Conservation (phyloP, 768 basidiomycete species). For the Dentipellis fragilis region DNA sequence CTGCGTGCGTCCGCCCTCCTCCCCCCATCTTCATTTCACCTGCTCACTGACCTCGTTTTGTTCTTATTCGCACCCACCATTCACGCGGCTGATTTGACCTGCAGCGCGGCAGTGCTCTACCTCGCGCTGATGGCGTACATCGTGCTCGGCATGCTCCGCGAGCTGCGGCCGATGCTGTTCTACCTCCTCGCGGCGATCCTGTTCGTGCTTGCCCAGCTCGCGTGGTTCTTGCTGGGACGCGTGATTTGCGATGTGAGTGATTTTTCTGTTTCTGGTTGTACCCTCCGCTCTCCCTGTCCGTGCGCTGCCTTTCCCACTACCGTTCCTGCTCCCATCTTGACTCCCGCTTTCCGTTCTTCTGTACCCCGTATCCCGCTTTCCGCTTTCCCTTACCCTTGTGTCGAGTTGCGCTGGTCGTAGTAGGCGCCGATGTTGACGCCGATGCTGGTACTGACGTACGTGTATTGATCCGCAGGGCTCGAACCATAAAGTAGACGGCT, state of each 20-base stretch:
- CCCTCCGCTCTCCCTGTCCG: too few relatives aligned
- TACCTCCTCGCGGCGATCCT: conserved; percentile 65
- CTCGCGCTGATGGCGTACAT: conserved; percentile 73
- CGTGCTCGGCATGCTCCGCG: conserved; percentile 64
- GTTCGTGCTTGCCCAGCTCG: conserved; percentile 74
- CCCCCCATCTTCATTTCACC: not conserved
- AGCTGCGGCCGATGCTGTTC: conserved; percentile 70
- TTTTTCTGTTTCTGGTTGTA: not conserved
- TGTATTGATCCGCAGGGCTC: conserved; percentile 35
- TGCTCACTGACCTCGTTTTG: not conserved
- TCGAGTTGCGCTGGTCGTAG: too few relatives aligned
- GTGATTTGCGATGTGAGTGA: conserved; percentile 62
- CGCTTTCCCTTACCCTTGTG: not conserved
- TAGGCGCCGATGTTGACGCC: too few relatives aligned
- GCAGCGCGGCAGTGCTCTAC: conserved; percentile 59
- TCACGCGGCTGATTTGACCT: not conserved
- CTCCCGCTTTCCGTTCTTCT: too few relatives aligned
- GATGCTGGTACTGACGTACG: not conserved
- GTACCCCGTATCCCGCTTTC: not conserved
- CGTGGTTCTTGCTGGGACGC: conserved; percentile 70
- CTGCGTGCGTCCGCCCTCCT: conserved; percentile 36
- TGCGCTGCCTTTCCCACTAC: too few relatives aligned
- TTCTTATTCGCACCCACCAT: not conserved
- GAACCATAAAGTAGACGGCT: conserved; percentile 66
- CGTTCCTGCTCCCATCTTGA: too few relatives aligned